Evolutionary conservation across 2,329 filamentous ascomycete genomes (phyloP).

Genomic region (Talaromyces sp.): DNA sequence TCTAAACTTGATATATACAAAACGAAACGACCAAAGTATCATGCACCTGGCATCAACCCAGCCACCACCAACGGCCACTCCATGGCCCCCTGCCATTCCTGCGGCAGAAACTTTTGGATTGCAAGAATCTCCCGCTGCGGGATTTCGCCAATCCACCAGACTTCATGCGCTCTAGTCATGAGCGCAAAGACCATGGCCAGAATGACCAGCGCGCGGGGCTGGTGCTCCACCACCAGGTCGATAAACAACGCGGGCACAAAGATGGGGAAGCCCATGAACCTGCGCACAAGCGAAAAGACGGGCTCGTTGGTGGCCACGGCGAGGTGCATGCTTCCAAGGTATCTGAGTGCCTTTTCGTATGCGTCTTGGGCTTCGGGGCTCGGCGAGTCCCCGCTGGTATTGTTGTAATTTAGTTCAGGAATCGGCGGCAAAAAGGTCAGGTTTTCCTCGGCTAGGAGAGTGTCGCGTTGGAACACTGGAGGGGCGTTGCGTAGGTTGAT

Average conservation of each 20-base stretch:
- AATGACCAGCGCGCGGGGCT: conserved; percentile 24
- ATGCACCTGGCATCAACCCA: neutral
- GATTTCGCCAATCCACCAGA: conserved; percentile 23
- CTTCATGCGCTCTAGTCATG: conserved; percentile 19
- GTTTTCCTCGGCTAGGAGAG: neutral
- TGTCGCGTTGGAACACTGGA: neutral
- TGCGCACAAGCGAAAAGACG: conserved; percentile 19
- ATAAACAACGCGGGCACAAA: conserved; percentile 25
- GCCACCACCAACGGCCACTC: conserved; percentile 19
- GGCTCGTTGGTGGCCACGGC: conserved; percentile 19
- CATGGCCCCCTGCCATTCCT: conserved; percentile 25
- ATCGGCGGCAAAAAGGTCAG: neutral
- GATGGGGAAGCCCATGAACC: conserved; percentile 25
- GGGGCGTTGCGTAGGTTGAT: neutral
- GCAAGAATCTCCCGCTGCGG: conserved; percentile 22
- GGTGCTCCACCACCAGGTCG: conserved; percentile 21
- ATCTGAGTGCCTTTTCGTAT: neutral
- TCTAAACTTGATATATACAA: neutral
- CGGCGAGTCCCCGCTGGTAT: neutral
- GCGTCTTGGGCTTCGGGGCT: neutral
- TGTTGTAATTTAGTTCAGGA: neutral
- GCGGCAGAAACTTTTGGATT: conserved; percentile 19
- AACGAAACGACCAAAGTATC: neutral
- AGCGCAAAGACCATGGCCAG: conserved; percentile 28
- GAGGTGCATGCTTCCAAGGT: neutral